Evolutionary conservation across 164 flowering plant species (phyloP).

Genomic region (Piper betle): DNA sequence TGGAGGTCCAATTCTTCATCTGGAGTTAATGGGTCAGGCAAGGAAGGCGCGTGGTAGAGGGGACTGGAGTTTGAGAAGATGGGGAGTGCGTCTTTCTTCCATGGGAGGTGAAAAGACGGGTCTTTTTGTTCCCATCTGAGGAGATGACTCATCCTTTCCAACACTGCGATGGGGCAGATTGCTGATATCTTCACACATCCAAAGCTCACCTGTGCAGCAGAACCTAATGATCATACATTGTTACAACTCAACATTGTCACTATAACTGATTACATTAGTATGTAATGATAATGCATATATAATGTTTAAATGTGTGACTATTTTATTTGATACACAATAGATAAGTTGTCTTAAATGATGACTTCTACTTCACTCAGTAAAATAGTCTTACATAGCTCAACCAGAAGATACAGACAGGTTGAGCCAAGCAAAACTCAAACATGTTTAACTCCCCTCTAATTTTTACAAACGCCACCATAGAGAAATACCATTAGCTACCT

Average conservation of each 20-base stretch:
- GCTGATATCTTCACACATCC: constrained; percentile 76
- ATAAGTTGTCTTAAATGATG: no score
- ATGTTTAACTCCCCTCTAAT: no score
- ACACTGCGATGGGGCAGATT: constrained; percentile 49
- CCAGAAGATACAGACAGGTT: no score
- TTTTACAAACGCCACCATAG: no score
- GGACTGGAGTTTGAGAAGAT: constrained; percentile 51
- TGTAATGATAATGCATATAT: not conserved
- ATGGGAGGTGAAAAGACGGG: constrained; percentile 56
- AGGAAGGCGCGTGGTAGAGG: constrained; percentile 47
- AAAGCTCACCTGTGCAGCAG: constrained; percentile 50
- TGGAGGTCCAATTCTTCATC: constrained; percentile 59
- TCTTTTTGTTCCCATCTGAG: constrained; percentile 71
- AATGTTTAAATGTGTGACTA: no score
- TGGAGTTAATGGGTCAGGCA: constrained; percentile 46
- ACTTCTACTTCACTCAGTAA: no score
- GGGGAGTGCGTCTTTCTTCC: constrained; percentile 63
- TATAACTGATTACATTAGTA: not conserved
- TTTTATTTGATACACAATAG: no score
- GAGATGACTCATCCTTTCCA: constrained; percentile 54
- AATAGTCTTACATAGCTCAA: no score
- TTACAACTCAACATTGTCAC: not conserved
- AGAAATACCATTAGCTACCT: no score
- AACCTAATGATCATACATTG: not conserved
- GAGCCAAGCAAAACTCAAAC: no score